These are phyloP conservation scores for Pseudogymnoascus sp. DNA, from an alignment of 2,329 filamentous ascomycete genomes.

Conservation along the genomic window DNA sequence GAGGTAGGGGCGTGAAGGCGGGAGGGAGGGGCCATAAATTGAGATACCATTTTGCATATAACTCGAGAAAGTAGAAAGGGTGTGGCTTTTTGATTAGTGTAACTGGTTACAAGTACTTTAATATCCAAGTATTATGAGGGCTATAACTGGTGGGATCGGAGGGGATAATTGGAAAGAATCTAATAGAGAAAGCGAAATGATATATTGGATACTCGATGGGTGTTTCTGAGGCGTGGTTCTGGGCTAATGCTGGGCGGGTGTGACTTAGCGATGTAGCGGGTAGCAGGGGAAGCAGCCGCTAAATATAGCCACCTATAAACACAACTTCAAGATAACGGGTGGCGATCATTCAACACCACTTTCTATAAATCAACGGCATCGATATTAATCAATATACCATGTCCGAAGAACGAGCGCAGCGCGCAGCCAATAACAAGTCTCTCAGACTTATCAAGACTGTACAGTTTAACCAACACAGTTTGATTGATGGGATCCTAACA, in stretches of 20 bases:
- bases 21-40: background rate
- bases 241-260: background rate
- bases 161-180: background rate
- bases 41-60: background rate
- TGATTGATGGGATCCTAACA: slow-evolving; percentile 13
- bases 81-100: background rate
- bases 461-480: slow-evolving; percentile 9
- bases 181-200: background rate
- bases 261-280: background rate
- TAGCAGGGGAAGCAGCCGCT: background rate
- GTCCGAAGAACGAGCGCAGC: background rate
- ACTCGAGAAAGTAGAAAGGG: background rate
- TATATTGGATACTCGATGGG: background rate
- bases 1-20: slow-evolving; percentile 15
- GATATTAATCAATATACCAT: background rate
- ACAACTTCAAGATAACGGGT: background rate
- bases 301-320: background rate
- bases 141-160: background rate
- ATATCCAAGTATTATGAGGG: background rate
- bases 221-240: background rate
- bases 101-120: background rate
- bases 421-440: slow-evolving; percentile 24
- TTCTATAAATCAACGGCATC: background rate
- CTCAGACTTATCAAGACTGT: slow-evolving; percentile 30
- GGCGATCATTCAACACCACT: background rate